Evolutionary conservation across 768 basidiomycete genomes (phyloP), one percentile per base, ranked within the genome.

Genomic region (Ramaria rubella): DNA sequence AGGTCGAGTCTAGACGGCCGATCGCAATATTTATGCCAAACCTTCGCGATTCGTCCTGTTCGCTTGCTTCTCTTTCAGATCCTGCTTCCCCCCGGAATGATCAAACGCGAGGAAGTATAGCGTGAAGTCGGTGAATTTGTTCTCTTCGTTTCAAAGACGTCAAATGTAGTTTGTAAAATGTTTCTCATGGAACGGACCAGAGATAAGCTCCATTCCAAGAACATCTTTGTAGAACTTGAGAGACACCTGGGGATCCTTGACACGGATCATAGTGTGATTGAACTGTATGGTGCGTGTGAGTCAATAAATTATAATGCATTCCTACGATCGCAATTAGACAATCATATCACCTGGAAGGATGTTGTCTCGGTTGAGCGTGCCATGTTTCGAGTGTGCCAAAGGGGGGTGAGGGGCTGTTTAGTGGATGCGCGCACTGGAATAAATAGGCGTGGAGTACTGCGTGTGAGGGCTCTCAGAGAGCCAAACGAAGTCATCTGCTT

Each of bases 91-190:
- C 9, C 75, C 78, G 29, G 77, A 77, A 62, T 81, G 78, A 61
- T 85, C 85, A 73, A 81, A 95, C 2, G 83, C 92, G 51, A 95
- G 81, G 78, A 93, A 94, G 72, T 90, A 93, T 30, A 93, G 78
- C 3, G 85, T 87, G 68, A 88, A 93, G 61, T 81, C 77, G 42
- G 68, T 68, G 65, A 78, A 76, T 31, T 79, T 70, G 58, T 74
- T 72, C 65, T 81, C 86, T 86, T n/a, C n/a, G 65, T 26, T 43
- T 59, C n/a, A 52, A 44, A 57, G 43, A 43, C 42, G 60, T 44
- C 36, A 43, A 34, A 12, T 7, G 12, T 27, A 17, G 33, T 57
- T 34, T 52, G n/a, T 38, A 19, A 2, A 11, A 59, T 1, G 26
- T 7, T 30, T 53, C 33, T 27, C 58, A 46, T 60, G 54, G 55